phyloP scores from a whole-genome alignment of 441 rosid genomes.

The Eutrema salsugineum region DNA sequence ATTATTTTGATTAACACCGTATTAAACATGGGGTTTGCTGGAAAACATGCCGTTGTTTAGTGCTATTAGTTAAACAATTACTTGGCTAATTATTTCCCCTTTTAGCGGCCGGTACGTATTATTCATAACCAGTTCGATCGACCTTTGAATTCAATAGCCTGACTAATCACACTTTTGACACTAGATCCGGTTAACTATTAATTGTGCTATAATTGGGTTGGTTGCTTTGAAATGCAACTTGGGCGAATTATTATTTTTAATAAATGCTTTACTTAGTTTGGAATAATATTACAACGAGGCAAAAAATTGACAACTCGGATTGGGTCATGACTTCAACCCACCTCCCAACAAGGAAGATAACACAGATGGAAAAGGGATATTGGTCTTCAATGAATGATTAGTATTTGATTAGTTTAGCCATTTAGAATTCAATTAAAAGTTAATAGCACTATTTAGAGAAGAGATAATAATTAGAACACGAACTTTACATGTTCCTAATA shows the following conservation, averaged over 20 bases:
- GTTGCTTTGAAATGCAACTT: slow-evolving; percentile 26
- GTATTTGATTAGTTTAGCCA: neutral
- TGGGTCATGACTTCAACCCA: slow-evolving; percentile 26
- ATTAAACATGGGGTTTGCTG: slow-evolving; percentile 34
- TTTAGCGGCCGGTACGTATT: slow-evolving; percentile 12
- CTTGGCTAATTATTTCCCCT: slow-evolving; percentile 6
- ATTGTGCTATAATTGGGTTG: slow-evolving; percentile 19
- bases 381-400: slow-evolving; percentile 26
- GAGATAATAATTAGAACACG: slow-evolving; percentile 13
- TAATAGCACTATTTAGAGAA: slow-evolving; percentile 15
- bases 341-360: slow-evolving; percentile 31
- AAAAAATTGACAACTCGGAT: slow-evolving; percentile 30
- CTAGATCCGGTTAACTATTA: neutral
- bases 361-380: slow-evolving; percentile 26
- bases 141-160: neutral
- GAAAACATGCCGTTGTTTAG: slow-evolving; percentile 17
- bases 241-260: slow-evolving; percentile 7
- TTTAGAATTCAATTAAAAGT: slow-evolving; percentile 15
- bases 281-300: slow-evolving; percentile 29
- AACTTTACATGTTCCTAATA: slow-evolving; percentile 26
- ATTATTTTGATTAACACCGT: slow-evolving; percentile 24
- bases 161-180: neutral
- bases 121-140: slow-evolving; percentile 5
- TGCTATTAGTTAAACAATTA: neutral
- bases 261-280: slow-evolving; percentile 17